A percentile compares a stretch with the other conserved stretches of the same genome.
These are phyloP conservation scores for Akanthomyces muscarius DNA, from an alignment of 2,329 filamentous ascomycete species.

Conservation along the genomic window DNA sequence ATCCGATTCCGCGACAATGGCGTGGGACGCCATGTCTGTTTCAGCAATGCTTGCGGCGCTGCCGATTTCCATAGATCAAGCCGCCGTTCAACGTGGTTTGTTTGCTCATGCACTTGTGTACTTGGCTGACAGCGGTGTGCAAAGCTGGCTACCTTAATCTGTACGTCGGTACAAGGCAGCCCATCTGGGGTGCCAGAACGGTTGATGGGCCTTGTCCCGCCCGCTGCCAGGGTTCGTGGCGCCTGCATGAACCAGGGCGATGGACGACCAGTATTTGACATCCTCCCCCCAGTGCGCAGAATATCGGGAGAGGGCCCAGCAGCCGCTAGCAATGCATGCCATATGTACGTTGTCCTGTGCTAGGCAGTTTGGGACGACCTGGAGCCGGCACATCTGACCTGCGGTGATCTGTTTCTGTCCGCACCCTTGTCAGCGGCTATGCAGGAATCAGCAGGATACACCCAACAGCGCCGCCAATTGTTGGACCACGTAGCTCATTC, in stretches of 20 bases:
- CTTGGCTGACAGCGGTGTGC: constrained; percentile 1
- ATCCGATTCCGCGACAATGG: not conserved
- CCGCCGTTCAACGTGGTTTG: not conserved
- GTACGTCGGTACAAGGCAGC: not conserved
- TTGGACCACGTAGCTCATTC: constrained; percentile 10
- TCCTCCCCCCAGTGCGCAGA: not conserved
- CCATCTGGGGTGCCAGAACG: constrained; percentile 15
- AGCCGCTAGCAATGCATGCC: constrained; percentile 16
- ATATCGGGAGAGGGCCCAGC: not conserved
- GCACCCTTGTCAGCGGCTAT: constrained; percentile 17
- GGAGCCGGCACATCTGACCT: constrained; percentile 16
- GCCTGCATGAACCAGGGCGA: constrained; percentile 17
- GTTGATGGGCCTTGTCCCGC: constrained; percentile 11
- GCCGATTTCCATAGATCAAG: not conserved
- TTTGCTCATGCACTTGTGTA: not conserved
- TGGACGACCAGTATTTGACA: constrained; percentile 1
- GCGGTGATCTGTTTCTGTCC: constrained; percentile 16
- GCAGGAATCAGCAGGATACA: not conserved
- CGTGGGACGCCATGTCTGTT: not conserved
- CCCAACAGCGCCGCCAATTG: not conserved
- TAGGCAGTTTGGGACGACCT: constrained; percentile 15
- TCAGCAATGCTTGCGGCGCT: not conserved
- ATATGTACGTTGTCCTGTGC: constrained; percentile 14
- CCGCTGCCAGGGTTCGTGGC: constrained; percentile 16
- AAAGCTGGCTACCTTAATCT: not conserved